A percentile compares a stretch with the other conserved stretches of the same genome.
Conservation (phyloP, 139 green algal species). For the Micractinium sp. region DNA sequence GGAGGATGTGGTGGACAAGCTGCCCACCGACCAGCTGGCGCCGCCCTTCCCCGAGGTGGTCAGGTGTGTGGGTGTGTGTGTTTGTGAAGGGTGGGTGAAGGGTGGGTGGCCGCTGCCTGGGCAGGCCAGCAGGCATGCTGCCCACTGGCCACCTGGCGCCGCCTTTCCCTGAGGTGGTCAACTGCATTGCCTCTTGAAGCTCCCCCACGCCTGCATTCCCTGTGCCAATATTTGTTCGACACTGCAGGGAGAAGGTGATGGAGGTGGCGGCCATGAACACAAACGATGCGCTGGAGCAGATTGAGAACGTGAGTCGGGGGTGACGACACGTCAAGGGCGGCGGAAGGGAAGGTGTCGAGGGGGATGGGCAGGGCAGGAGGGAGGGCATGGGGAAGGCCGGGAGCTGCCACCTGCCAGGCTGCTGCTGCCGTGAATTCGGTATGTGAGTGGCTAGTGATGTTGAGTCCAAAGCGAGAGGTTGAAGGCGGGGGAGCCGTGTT, state of each 20-base stretch:
- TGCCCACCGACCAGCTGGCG: conserved; percentile 30
- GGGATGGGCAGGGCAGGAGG: no score
- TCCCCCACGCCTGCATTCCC: background rate
- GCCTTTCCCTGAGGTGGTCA: conserved; percentile 32
- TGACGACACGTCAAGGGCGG: background rate
- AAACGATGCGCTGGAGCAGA: conserved; percentile 66
- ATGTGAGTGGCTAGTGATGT: no score
- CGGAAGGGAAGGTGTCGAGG: no score
- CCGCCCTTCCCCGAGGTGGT: conserved; percentile 34
- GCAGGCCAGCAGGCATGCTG: conserved; percentile 35
- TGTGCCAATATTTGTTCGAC: background rate
- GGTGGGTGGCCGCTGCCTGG: no score
- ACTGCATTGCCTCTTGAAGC: conserved; percentile 3
- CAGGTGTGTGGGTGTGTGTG: conserved; percentile 10
- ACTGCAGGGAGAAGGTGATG: conserved; percentile 40
- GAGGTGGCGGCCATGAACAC: conserved; percentile 56
- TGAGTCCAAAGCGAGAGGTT: no score
- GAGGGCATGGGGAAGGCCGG: no score
- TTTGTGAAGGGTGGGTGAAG: no score
- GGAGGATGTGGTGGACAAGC: conserved; percentile 35
- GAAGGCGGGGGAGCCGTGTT: no score
- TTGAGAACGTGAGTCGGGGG: conserved; percentile 50
- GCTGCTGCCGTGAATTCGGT: no score
- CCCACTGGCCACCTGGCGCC: conserved; percentile 18
- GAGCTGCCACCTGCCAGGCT: no score